A percentile compares a stretch with the other conserved stretches of the same genome.
Conservation (phyloP, 805 yeast species). For the Candida pini region DNA sequence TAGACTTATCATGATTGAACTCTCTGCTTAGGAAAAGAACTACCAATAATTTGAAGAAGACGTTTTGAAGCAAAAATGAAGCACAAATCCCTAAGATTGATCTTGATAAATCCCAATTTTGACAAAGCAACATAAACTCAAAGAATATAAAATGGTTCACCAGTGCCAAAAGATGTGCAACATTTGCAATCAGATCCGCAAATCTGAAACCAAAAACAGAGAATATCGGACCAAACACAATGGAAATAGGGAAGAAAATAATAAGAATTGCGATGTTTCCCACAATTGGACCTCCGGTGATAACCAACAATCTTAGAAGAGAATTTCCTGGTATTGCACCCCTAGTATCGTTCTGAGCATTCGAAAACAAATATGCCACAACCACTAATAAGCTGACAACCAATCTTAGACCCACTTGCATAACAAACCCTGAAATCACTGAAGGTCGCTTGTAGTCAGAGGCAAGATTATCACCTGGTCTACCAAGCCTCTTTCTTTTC, state of each 20-base stretch:
- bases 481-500: slow-evolving; percentile 36
- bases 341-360: slow-evolving; percentile 44
- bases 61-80: slow-evolving; percentile 47
- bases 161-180: slow-evolving; percentile 51
- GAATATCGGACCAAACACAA: slow-evolving; percentile 44
- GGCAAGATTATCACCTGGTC: slow-evolving; percentile 33
- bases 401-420: slow-evolving; percentile 36
- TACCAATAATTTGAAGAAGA: slow-evolving; percentile 48
- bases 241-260: slow-evolving; percentile 38
- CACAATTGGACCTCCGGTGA: slow-evolving; percentile 43
- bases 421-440: slow-evolving; percentile 34
- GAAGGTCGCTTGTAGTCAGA: slow-evolving; percentile 48
- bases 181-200: slow-evolving; percentile 49
- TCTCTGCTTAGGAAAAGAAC: slow-evolving; percentile 56
- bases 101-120: slow-evolving; percentile 58
- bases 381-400: slow-evolving; percentile 30
- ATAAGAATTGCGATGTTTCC: slow-evolving; percentile 38
- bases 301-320: slow-evolving; percentile 36
- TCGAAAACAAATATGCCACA: slow-evolving; percentile 47
- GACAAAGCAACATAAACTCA: slow-evolving; percentile 61
- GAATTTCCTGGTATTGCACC: slow-evolving; percentile 33
- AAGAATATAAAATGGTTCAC: slow-evolving; percentile 49
- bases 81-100: slow-evolving; percentile 60
- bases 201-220: slow-evolving; percentile 37
- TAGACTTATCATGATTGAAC: slow-evolving; percentile 51